These are phyloP conservation scores for Penicillium frequentans DNA, from an alignment of 2,329 filamentous ascomycete species.

Conservation along the genomic window DNA sequence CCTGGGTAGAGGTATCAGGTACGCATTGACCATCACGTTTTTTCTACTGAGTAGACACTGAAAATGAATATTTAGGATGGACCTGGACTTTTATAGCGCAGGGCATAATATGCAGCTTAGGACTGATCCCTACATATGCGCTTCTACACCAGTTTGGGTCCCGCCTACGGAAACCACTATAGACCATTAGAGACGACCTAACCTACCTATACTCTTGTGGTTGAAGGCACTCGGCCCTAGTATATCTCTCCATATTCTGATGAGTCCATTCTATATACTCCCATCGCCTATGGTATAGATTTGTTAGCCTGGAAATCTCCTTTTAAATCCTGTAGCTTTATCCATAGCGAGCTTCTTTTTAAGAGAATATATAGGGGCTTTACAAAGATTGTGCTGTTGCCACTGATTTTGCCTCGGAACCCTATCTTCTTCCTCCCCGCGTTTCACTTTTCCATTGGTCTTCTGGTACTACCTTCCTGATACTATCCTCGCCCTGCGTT, in stretches of 20 bases:
- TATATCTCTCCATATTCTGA: background rate
- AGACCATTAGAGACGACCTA: background rate
- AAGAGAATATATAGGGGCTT: no score
- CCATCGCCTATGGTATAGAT: no score
- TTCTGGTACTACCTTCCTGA: no score
- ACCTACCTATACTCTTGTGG: background rate
- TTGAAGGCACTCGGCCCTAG: background rate
- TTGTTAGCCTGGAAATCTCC: no score
- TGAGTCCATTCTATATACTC: background rate
- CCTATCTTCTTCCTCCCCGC: no score
- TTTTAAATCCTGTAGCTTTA: no score
- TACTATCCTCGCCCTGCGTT: no score
- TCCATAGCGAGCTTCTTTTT: no score
- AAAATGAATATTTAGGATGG: background rate
- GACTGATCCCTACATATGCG: constrained; percentile 5
- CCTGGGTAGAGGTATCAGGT: constrained; percentile 3
- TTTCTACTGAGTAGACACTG: background rate
- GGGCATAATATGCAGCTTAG: constrained; percentile 2
- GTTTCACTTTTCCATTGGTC: no score
- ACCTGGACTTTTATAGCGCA: constrained; percentile 5
- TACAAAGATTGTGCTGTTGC: no score
- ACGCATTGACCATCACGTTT: background rate
- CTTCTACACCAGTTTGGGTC: background rate
- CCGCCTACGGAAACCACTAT: background rate
- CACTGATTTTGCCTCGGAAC: no score